These are phyloP conservation scores for Aspergillus sp. DNA, from an alignment of 2,329 filamentous ascomycete species.

Conservation along the genomic window DNA sequence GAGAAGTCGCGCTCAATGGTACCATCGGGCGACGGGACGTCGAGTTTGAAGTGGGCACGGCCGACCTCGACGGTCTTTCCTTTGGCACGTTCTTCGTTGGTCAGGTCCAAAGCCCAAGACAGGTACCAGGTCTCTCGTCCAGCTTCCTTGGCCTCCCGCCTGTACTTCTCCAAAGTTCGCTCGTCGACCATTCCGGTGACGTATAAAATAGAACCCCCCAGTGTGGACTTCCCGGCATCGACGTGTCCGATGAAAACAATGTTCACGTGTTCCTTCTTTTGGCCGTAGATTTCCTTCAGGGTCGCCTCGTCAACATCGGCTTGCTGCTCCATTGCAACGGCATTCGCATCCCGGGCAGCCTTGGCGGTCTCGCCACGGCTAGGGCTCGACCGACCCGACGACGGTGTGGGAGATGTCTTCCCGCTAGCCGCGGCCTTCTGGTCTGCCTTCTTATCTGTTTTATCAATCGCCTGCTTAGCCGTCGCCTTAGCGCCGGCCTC, in stretches of 20 bases:
- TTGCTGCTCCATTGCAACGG: constrained; percentile 72
- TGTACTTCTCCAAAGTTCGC: constrained; percentile 96
- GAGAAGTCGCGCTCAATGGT: constrained; percentile 85
- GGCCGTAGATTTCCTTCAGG: constrained; percentile 87
- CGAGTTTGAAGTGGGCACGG: constrained; percentile 87
- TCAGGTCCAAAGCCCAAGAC: constrained; percentile 95
- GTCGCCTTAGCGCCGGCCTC: constrained; percentile 72
- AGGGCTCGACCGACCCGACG: constrained; percentile 69
- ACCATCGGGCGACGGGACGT: constrained; percentile 27
- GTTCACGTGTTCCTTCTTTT: constrained; percentile 70
- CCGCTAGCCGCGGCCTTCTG: constrained; percentile 50
- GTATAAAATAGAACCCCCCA: constrained; percentile 88
- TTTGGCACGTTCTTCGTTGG: constrained; percentile 90
- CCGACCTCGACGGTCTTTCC: constrained; percentile 98
- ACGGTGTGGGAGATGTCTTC: constrained; percentile 71
- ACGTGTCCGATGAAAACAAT: constrained; percentile 98
- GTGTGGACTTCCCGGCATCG: constrained; percentile 93
- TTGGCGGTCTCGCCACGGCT: constrained; percentile 50
- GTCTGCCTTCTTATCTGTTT: constrained; percentile 63
- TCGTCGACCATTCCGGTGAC: constrained; percentile 98
- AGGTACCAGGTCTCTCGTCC: constrained; percentile 98
- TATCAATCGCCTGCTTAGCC: constrained; percentile 83
- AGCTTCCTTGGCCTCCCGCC: constrained; percentile 88
- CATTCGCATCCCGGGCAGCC: constrained; percentile 63
- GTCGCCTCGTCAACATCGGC: constrained; percentile 76